Base-by-base conservation (phyloP, 305 asterid species). In the Vinca major region DNA sequence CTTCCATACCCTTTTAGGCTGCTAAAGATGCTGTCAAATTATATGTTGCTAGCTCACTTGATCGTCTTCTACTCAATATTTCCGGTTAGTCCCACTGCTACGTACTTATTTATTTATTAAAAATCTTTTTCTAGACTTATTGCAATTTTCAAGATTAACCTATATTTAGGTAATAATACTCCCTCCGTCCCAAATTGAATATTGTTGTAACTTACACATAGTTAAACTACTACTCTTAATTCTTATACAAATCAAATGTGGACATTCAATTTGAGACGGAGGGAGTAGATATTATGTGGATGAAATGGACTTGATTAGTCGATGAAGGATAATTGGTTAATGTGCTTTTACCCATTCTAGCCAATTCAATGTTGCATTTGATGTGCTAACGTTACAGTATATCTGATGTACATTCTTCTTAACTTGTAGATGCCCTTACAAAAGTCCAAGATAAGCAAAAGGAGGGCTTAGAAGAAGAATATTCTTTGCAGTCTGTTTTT, bases 1-100 rank as follows among this genome's bases (percentile, higher is more conserved):
- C 68, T 50, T 7, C 62, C 13, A 53, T 77, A 52, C 50, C 74
- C 78, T 51, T 51, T 51, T 88, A 93, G 98, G 86, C 81, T 78
- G 96, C 97, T 67, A 86, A 69, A 37, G 80, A 60, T 85, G 86
- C 90, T 56, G 77, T 86, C 77, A 88, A 85, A 79, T 84, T 88
- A 69, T 90, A 85, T 73, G 79, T 89, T 67, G 68, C 74, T 77
- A 85, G 85, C 76, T 77, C 81, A 74, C 83, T 93, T 74, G 74
- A 70, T 72, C 84, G 58, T 77, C 96, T 93, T 68, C 76, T 86
- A 77, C 80, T 66, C 47, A 81, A 74, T 75, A 89, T 93, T 72
- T 80, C 92, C 86, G 97, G 98, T 93, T 64, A 69, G 90, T 82
- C 45, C 71, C 20, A 5, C 54, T 0, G 7, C 54, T 14, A 19